Evolutionary conservation across 257 asterid species (phyloP).

Genomic region (Anisodus acutangulus): DNA sequence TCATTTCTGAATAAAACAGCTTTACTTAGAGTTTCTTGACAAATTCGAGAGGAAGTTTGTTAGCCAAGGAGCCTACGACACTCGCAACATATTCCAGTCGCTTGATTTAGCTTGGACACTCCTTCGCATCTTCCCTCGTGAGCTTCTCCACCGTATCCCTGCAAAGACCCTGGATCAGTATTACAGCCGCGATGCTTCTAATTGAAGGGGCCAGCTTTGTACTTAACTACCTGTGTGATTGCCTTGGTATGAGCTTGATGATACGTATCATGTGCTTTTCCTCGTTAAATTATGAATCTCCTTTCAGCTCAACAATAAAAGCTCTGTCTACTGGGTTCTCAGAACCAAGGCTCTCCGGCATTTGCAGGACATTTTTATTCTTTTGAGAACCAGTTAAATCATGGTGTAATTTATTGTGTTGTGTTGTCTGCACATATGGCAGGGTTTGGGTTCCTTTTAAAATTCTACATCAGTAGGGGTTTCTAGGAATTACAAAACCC

Average conservation of each 20-base stretch:
- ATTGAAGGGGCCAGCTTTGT: slow-evolving; percentile 44
- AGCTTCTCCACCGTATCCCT: slow-evolving; percentile 97
- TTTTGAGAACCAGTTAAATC: slow-evolving; percentile 50
- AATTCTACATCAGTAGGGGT: slow-evolving; percentile 30
- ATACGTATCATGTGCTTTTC: slow-evolving; percentile 41
- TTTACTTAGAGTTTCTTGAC: slow-evolving; percentile 58
- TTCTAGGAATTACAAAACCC: slow-evolving; percentile 30
- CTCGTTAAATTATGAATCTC: slow-evolving; percentile 31
- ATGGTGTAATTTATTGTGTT: slow-evolving; percentile 43
- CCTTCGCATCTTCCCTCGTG: slow-evolving; percentile 96
- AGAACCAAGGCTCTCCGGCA: slow-evolving; percentile 44
- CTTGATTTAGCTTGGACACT: slow-evolving; percentile 98
- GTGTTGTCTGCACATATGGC: slow-evolving; percentile 15
- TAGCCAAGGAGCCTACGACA: slow-evolving; percentile 59
- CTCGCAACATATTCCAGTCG: slow-evolving; percentile 71
- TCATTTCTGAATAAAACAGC: slow-evolving; percentile 34
- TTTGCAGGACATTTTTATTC: slow-evolving; percentile 41
- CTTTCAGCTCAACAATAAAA: slow-evolving; percentile 56
- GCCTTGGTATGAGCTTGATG: slow-evolving; percentile 43
- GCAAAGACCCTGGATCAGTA: slow-evolving; percentile 89
- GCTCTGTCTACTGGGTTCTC: slow-evolving; percentile 46
- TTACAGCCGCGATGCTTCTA: slow-evolving; percentile 90
- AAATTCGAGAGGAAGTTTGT: slow-evolving; percentile 65
- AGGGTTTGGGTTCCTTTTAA: slow-evolving; percentile 32
- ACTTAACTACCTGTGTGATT: slow-evolving; percentile 39